Evolutionary conservation across 2,329 filamentous ascomycete species (phyloP).

Genomic region (Phoma sp.): DNA sequence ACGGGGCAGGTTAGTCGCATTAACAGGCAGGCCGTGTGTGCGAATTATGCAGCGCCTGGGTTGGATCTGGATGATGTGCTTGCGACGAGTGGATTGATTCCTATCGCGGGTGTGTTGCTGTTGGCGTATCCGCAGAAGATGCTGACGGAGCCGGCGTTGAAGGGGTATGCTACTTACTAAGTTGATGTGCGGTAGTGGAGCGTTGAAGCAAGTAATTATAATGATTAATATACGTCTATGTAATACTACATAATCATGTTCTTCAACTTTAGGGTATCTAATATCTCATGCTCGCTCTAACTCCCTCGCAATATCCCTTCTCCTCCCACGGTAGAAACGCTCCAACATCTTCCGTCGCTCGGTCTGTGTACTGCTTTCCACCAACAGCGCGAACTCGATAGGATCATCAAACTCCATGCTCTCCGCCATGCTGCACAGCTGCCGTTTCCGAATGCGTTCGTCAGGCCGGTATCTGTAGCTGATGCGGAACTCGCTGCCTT

Average conservation of each 20-base stretch:
- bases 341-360: slow-evolving; percentile 80
- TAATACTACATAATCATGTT: no score
- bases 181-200: neutral
- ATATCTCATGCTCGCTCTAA: slow-evolving; percentile 4
- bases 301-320: slow-evolving; percentile 51
- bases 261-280: neutral
- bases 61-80: slow-evolving; percentile 55
- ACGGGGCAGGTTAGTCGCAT: slow-evolving; percentile 52
- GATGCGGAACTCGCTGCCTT: slow-evolving; percentile 50
- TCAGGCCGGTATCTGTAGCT: slow-evolving; percentile 75
- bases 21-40: slow-evolving; percentile 51
- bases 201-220: no score
- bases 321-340: slow-evolving; percentile 75
- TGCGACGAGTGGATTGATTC: slow-evolving; percentile 52
- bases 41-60: slow-evolving; percentile 45
- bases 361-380: slow-evolving; percentile 89
- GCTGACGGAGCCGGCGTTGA: slow-evolving; percentile 44
- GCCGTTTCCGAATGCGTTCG: slow-evolving; percentile 73
- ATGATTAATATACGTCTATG: no score
- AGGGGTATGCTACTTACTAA: neutral
- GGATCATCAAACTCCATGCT: slow-evolving; percentile 77
- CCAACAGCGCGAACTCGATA: slow-evolving; percentile 85
- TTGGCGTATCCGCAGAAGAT: no score
- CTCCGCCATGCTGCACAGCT: slow-evolving; percentile 90
- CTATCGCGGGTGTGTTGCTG: slow-evolving; percentile 37